Evolutionary conservation across 2,329 filamentous ascomycete genomes (phyloP).

Genomic region (Dothistroma septosporum): DNA sequence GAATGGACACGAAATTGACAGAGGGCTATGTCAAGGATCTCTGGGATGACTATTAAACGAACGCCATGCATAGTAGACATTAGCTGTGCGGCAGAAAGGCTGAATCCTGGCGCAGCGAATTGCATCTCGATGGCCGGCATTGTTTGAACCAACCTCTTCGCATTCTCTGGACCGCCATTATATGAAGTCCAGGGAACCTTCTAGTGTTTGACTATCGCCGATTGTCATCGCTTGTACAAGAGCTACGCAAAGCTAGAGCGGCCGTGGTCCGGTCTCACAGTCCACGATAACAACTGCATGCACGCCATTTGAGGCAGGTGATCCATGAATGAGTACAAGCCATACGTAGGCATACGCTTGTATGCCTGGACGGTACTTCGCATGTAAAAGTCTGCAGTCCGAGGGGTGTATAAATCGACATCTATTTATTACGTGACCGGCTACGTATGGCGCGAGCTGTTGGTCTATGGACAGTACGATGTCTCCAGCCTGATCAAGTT

Average conservation of each 20-base stretch:
- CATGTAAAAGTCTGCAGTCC: not conserved
- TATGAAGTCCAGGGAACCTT: too few species aligned
- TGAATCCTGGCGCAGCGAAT: too few species aligned
- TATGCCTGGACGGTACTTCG: not conserved
- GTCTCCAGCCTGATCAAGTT: not conserved
- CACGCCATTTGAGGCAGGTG: not conserved
- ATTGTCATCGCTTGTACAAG: too few species aligned
- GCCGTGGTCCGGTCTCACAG: not conserved
- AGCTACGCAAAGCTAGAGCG: not conserved
- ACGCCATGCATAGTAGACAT: not conserved
- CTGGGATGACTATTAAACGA: slow-evolving; percentile 54
- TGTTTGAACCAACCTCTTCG: too few species aligned
- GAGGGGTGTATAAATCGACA: not conserved
- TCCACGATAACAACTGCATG: not conserved
- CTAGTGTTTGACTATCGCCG: too few species aligned
- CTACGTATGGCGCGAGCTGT: not conserved
- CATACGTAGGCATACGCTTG: not conserved
- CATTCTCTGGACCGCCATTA: too few species aligned
- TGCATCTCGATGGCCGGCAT: too few species aligned
- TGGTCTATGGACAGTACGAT: not conserved
- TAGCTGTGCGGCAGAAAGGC: too few species aligned
- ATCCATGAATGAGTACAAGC: not conserved
- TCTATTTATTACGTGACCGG: not conserved
- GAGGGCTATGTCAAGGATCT: slow-evolving; percentile 80
- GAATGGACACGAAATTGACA: slow-evolving; percentile 72